Conservation (phyloP, 805 yeast genomes). For the Candida sithepensis region DNA sequence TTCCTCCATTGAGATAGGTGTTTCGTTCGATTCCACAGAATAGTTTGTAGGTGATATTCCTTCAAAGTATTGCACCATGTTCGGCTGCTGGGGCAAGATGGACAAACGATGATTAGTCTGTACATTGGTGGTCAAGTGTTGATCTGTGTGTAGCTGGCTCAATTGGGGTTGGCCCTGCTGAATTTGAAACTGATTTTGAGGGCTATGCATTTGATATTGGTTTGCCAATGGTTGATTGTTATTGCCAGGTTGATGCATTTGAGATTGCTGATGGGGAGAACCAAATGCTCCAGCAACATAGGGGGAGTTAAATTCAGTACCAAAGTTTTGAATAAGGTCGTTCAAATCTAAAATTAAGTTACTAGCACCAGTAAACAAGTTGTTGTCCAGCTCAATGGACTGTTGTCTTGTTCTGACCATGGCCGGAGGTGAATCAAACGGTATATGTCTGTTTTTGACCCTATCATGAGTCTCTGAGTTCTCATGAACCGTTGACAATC, state of each 20-base stretch:
- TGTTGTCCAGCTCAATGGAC: constrained; percentile 27
- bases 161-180: not conserved
- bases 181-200: not conserved
- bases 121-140: not conserved
- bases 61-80: constrained; percentile 6
- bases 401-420: constrained; percentile 7
- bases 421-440: constrained; percentile 7
- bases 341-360: constrained; percentile 34
- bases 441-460: constrained; percentile 13
- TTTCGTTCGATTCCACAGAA: constrained; percentile 18
- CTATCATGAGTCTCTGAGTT: constrained; percentile 4
- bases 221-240: not conserved
- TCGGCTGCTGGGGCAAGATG: not conserved
- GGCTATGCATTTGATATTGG: not conserved
- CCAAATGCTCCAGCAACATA: not conserved
- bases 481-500: not conserved
- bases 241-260: not conserved
- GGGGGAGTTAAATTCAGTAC: constrained; percentile 21
- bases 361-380: constrained; percentile 32
- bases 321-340: constrained; percentile 30
- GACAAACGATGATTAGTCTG: not conserved
- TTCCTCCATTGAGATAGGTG: constrained; percentile 5
- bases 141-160: not conserved
- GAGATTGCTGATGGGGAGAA: not conserved
- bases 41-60: constrained; percentile 24